Base-by-base conservation (phyloP, 2,329 filamentous ascomycete genomes). In the Stagonosporopsis vannaccii region DNA sequence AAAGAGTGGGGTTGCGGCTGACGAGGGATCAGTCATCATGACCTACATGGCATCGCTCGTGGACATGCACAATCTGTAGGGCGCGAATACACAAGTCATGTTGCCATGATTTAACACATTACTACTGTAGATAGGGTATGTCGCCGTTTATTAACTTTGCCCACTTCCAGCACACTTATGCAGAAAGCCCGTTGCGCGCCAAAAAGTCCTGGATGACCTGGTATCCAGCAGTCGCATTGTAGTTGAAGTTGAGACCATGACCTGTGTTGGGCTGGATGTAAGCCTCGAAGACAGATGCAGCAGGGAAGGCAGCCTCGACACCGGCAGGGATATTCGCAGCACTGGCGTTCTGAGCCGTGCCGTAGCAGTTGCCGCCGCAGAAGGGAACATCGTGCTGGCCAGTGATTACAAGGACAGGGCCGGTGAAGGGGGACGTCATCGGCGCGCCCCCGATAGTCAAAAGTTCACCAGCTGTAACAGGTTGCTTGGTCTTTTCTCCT, bases 361-460 rank as follows among this genome's bases (percentile, higher is more conserved):
- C 60, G 35, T 60, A 67, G 74, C 86, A 89, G 70, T 88, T 82
- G 23, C 85, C 84, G 3, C 86, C 87, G 56, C 87, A 89, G 71
- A 85, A 89, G 6, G 83, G 81, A 44, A 87, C 82, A 30, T 76
- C 73, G 26, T 64, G 53, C 26, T 69, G 60, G 15, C 86, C 86
- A 28, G 85, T 87, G 55, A 89, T 79, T 45, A 89, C 78, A 41
- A 86, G 72, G 0, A 86, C 84, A 0, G 86, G 84, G 0, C 85
- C 86, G 2, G 67, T 72, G 64, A 84, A 86, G 0, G 68, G 58
- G 49, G 74, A 75, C 6, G 36, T 56, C 58, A 62, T 60, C 0
- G 73, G 76, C 1, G 75, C 70, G 13, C 69, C 75, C 4, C 78
- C 81, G 5, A 87, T 70, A 1, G 85, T 88, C 37, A 89, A 69